These are phyloP conservation scores for Bolboschoenus planiculmis DNA, from an alignment of 176 grass and related monocot genomes.

Conservation along the genomic window DNA sequence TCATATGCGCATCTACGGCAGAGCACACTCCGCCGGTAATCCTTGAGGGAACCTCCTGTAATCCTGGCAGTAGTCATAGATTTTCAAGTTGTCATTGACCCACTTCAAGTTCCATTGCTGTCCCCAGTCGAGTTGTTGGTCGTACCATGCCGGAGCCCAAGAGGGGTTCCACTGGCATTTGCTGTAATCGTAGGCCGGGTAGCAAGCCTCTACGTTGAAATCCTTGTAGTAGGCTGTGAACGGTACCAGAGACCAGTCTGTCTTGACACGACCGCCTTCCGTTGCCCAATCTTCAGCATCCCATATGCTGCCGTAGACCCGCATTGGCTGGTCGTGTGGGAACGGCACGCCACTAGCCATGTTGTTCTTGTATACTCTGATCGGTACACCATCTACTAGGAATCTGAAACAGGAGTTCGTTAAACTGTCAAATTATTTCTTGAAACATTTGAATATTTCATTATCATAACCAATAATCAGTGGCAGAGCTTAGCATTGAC, in stretches of 20 bases:
- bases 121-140: not conserved
- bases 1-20: not conserved
- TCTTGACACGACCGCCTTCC: constrained; percentile 36
- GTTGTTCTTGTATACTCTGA: constrained; percentile 33
- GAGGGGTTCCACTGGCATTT: not conserved
- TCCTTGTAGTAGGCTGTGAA: constrained; percentile 33
- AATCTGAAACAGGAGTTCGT: constrained; percentile 25
- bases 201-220: constrained; percentile 29
- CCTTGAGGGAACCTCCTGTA: constrained; percentile 21
- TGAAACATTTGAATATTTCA: not conserved
- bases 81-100: constrained; percentile 29
- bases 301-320: constrained; percentile 34
- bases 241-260: constrained; percentile 31
- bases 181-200: not conserved
- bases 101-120: constrained; percentile 21
- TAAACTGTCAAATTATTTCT: not conserved
- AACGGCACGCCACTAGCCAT: constrained; percentile 4
- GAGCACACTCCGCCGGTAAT: constrained; percentile 30
- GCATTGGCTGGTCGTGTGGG: constrained; percentile 29
- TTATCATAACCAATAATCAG: not conserved
- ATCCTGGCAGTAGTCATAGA: constrained; percentile 44
- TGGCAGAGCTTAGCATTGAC: too few species aligned
- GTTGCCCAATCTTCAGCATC: constrained; percentile 44
- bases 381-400: constrained; percentile 30
- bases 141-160: constrained; percentile 20